Evolutionary conservation across 768 basidiomycete species (phyloP).

Genomic region (Cystoderma amianthinum): DNA sequence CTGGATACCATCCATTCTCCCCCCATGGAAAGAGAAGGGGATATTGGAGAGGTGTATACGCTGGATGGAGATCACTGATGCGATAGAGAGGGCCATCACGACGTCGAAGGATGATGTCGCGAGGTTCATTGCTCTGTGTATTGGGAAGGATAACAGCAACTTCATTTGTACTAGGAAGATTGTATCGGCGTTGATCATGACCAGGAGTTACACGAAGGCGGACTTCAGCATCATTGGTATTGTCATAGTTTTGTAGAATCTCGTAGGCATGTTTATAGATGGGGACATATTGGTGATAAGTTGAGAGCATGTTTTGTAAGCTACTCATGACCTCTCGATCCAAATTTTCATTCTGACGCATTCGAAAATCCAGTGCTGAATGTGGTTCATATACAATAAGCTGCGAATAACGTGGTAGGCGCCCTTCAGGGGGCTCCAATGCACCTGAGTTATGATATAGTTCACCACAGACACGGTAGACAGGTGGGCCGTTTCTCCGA

Average conservation of each 20-base stretch:
- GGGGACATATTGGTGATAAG: constrained; percentile 16
- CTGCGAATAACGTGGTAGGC: constrained; percentile 25
- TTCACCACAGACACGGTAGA: constrained; percentile 25
- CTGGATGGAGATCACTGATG: constrained; percentile 15
- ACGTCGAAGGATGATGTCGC: constrained; percentile 13
- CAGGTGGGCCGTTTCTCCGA: constrained; percentile 14
- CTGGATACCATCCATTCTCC: constrained; percentile 12
- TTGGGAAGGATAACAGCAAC: constrained; percentile 28
- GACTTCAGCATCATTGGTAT: constrained; percentile 11
- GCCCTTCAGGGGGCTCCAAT: constrained; percentile 15
- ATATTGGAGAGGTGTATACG: constrained; percentile 15
- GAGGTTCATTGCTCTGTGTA: constrained; percentile 1
- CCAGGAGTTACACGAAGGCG: constrained; percentile 10
- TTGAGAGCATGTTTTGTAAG: constrained; percentile 15
- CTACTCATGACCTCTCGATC: constrained; percentile 10
- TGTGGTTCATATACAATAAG: constrained; percentile 30
- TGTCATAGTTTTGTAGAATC: constrained; percentile 15
- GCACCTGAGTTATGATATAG: constrained; percentile 28
- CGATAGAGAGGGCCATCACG: constrained; percentile 7
- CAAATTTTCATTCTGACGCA: constrained; percentile 16
- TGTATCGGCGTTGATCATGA: constrained; percentile 29
- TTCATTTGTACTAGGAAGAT: constrained; percentile 28
- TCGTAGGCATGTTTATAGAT: constrained; percentile 25
- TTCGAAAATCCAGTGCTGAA: constrained; percentile 19
- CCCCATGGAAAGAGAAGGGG: constrained; percentile 15